Evolutionary conservation across 352 stramenopile species (phyloP), one percentile per base, ranked within the genome.

Genomic region (Pythium utonaiense): DNA sequence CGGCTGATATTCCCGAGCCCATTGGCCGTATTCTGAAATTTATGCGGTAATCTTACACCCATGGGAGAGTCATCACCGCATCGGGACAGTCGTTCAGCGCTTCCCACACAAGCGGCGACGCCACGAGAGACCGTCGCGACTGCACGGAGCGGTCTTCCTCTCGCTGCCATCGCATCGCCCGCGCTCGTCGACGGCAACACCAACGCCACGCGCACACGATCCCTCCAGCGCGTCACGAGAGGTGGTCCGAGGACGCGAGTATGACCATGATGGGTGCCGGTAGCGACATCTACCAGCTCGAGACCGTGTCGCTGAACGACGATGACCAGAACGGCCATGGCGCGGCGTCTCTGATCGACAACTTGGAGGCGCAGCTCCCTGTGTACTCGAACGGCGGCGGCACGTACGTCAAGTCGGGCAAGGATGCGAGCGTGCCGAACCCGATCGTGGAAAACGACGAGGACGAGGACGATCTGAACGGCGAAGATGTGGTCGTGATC

Each of bases 251-350:
- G 21, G 25, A 28, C 22, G 6, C 24, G 31, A 49, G 21, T 40
- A 68, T 64, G 64, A 63, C 45, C 19, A 57, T 53, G 34, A 81
- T 77, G 67, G 70, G 69, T 25, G 77, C 67, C 47, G 49, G 67
- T 4, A 69, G 64, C 24, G 66, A 72, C 25, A 75, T 68, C 62
- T 89, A 77, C 57, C 49, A 66, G 16, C 74, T 92, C 51, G 80
- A 92, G 62, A 92, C 80, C 3, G 82, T 92, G 30, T 90, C 80
- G 31, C 67, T 90, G 36, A 89, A 87, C 59, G 82, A 92, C 48
- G 82, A 91, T 56, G 60, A 65, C 22, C 40, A 49, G 30, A 54
- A 55, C 17, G 63, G 40, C 5, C 27, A 55, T 50, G 34, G 31
- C 14, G 24, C 27, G 9, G 72, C 28, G 44, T 74, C 33, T 48